Conservation (phyloP, 2,329 filamentous ascomycete genomes). For the Aureobasidium vineae region DNA sequence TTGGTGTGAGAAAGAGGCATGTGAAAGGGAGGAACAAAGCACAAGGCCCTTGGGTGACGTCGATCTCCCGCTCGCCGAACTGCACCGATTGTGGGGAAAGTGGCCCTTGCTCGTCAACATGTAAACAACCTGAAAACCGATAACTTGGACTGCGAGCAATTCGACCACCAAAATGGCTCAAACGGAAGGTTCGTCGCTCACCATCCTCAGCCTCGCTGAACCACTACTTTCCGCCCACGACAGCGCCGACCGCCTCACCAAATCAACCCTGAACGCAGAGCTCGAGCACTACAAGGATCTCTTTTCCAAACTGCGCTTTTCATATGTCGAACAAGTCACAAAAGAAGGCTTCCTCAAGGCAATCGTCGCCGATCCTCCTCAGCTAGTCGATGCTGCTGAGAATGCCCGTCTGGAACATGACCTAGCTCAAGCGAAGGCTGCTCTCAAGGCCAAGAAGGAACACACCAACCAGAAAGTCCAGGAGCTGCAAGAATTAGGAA, state of each 20-base stretch:
- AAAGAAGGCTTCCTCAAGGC: slow-evolving; percentile 96
- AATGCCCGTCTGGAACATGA: slow-evolving; percentile 75
- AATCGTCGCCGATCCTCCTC: slow-evolving; percentile 85
- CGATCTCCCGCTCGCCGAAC: neutral
- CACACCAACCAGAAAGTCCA: slow-evolving; percentile 52
- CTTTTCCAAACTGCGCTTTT: slow-evolving; percentile 94
- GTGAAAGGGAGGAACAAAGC: neutral
- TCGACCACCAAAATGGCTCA: slow-evolving; percentile 32
- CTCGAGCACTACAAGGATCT: slow-evolving; percentile 89
- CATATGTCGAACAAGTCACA: slow-evolving; percentile 96
- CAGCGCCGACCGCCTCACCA: slow-evolving; percentile 59
- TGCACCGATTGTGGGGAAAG: slow-evolving; percentile 20
- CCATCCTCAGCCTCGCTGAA: slow-evolving; percentile 53
- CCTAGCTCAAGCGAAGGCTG: slow-evolving; percentile 66
- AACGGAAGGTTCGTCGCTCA: slow-evolving; percentile 51
- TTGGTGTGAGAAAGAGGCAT: neutral
- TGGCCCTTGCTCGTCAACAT: neutral
- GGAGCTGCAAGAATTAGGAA: slow-evolving; percentile 20
- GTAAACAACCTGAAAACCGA: slow-evolving; percentile 15
- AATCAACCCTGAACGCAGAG: slow-evolving; percentile 74
- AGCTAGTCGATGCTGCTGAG: slow-evolving; percentile 78
- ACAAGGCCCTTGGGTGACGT: neutral
- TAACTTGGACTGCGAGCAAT: neutral
- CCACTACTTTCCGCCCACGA: slow-evolving; percentile 38
- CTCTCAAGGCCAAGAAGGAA: slow-evolving; percentile 74